Percentiles rank a stretch among this genome's conserved stretches.
These are phyloP conservation scores for Hibiscus tridactylites DNA, from an alignment of 345 rosid species.

Conservation along the genomic window DNA sequence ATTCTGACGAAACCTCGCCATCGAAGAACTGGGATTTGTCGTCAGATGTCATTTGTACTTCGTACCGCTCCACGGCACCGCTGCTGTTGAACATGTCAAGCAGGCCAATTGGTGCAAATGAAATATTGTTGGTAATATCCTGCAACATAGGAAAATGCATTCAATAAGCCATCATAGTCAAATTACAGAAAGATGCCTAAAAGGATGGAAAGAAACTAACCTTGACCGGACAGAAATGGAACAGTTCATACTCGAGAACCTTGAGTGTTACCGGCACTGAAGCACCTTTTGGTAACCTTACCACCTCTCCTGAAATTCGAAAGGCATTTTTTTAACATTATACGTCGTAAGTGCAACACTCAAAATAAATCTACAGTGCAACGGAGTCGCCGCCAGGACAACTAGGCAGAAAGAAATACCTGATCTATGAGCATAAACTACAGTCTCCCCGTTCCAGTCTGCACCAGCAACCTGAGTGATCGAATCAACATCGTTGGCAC, in stretches of 20 bases:
- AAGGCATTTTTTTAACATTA: conserved; percentile 3
- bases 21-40: conserved; percentile 35
- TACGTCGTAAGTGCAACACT: neutral
- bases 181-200: neutral
- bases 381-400: neutral
- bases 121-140: conserved; percentile 53
- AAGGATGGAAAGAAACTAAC: conserved; percentile 21
- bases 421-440: conserved; percentile 64
- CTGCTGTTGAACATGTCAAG: conserved; percentile 82
- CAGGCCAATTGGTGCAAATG: conserved; percentile 82
- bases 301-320: conserved; percentile 52
- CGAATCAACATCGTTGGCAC: conserved; percentile 66
- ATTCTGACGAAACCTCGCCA: conserved; percentile 44
- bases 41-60: conserved; percentile 29
- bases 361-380: neutral
- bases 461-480: conserved; percentile 62
- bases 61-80: conserved; percentile 60
- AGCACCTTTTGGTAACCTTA: conserved; percentile 62
- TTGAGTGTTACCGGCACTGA: conserved; percentile 74
- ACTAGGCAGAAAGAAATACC: conserved; percentile 31
- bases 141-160: conserved; percentile 16
- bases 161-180: conserved; percentile 2
- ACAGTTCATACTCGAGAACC: conserved; percentile 81
- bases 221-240: conserved; percentile 76
- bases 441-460: conserved; percentile 69